Evolutionary conservation across 306 rosid species (phyloP).

Genomic region (Rosa persica): DNA sequence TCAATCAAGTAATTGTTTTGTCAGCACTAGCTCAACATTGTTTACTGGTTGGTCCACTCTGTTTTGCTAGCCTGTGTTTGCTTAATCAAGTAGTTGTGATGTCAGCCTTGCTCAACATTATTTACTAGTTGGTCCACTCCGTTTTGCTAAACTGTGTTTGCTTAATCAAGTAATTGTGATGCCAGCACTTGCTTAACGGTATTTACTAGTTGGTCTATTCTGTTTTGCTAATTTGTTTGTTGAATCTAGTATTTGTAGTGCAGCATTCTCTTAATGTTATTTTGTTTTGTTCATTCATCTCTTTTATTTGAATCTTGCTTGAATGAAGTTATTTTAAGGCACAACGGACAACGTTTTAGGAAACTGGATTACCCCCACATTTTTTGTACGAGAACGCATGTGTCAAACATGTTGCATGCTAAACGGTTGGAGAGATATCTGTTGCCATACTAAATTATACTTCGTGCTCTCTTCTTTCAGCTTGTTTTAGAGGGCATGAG

Average conservation of each 20-base stretch:
- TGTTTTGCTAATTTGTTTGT: not conserved
- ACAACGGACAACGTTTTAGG: not conserved
- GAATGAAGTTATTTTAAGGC: not conserved
- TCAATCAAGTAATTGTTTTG: too few species aligned
- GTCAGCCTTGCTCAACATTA: not conserved
- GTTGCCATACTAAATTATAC: constrained; percentile 1
- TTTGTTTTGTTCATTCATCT: not conserved
- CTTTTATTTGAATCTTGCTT: not conserved
- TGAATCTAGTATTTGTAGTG: not conserved
- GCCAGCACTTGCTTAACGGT: not conserved
- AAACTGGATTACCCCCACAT: not conserved
- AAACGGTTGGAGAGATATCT: not conserved
- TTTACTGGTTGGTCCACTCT: not conserved
- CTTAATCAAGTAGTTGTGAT: not conserved
- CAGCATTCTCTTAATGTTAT: not conserved
- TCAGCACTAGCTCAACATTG: not conserved
- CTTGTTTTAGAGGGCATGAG: constrained; percentile 86
- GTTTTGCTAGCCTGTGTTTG: not conserved
- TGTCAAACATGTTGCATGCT: not conserved
- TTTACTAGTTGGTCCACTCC: not conserved
- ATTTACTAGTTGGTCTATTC: not conserved
- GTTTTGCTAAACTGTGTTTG: not conserved
- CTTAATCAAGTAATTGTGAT: not conserved
- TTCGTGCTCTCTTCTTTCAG: constrained; percentile 39
- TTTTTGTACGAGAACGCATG: not conserved